Conservation (phyloP, 371 early-diverging fungal species). For the Fennellomyces sp. region DNA sequence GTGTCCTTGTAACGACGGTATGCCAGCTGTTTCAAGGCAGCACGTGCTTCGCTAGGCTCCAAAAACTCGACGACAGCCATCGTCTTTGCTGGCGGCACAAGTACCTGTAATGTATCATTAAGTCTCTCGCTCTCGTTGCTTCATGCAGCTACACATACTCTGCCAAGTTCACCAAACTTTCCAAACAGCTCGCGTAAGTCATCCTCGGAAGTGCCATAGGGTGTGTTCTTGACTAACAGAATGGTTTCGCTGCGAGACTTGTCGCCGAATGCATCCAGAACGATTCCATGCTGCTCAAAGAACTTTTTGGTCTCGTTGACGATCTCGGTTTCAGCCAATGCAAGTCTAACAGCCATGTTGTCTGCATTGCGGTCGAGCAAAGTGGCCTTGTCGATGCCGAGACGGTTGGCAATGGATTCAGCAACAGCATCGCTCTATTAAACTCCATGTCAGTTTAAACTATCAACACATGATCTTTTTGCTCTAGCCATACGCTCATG, state of each 20-base stretch:
- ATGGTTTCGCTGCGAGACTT: slow-evolving; percentile 87
- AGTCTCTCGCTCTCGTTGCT: background rate
- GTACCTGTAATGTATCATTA: slow-evolving; percentile 22
- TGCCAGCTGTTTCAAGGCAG: slow-evolving; percentile 88
- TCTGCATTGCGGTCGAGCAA: slow-evolving; percentile 85
- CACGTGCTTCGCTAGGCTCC: slow-evolving; percentile 87
- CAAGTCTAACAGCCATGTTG: slow-evolving; percentile 92
- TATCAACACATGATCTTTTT: background rate
- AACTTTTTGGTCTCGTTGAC: slow-evolving; percentile 92
- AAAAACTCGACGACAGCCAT: slow-evolving; percentile 94
- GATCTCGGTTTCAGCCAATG: slow-evolving; percentile 96
- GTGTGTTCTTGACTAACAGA: slow-evolving; percentile 94
- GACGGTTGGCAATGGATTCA: slow-evolving; percentile 89
- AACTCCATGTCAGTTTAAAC: background rate
- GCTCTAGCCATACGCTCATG: slow-evolving; percentile 76
- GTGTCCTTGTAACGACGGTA: slow-evolving; percentile 90
- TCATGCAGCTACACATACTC: slow-evolving; percentile 50
- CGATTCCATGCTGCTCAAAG: slow-evolving; percentile 86
- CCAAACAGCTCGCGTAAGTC: slow-evolving; percentile 84
- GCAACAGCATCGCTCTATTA: slow-evolving; percentile 90
- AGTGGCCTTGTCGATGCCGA: slow-evolving; percentile 86
- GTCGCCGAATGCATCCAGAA: slow-evolving; percentile 73
- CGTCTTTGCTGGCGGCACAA: slow-evolving; percentile 93
- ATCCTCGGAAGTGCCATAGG: slow-evolving; percentile 78
- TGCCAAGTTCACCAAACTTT: slow-evolving; percentile 84